Evolutionary conservation across 768 basidiomycete species (phyloP).

Genomic region (Roridomyces roridus): DNA sequence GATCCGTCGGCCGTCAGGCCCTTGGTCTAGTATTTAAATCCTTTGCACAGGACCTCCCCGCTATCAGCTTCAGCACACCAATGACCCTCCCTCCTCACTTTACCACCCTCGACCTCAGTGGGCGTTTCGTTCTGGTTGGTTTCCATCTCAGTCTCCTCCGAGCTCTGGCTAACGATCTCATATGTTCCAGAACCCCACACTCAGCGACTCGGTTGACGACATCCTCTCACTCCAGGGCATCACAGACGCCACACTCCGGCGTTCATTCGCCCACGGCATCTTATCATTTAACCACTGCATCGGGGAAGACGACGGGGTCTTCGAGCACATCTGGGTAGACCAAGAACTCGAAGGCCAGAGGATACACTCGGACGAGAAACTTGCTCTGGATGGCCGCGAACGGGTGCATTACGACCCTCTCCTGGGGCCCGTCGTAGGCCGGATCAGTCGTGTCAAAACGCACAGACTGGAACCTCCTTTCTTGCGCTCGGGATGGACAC

Average conservation of each 20-base stretch:
- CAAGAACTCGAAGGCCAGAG: background rate
- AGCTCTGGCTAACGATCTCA: too few relatives aligned
- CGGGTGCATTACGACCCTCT: background rate
- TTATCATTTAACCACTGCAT: constrained; percentile 8
- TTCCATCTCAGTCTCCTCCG: too few relatives aligned
- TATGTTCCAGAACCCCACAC: background rate
- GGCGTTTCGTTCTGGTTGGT: constrained; percentile 4
- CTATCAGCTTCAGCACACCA: background rate
- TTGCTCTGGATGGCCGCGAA: constrained; percentile 4
- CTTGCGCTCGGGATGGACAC: constrained; percentile 8
- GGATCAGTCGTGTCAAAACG: background rate
- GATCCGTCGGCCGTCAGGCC: too few relatives aligned
- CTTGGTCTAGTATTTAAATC: constrained; percentile 14
- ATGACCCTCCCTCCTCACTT: constrained; percentile 7
- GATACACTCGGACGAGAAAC: background rate
- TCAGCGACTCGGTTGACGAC: background rate
- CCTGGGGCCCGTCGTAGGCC: background rate
- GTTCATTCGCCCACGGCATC: background rate
- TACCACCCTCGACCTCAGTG: constrained; percentile 5
- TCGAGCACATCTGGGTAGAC: constrained; percentile 8
- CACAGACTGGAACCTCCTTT: background rate
- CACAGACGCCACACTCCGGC: background rate
- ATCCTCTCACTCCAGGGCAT: background rate
- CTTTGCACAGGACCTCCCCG: too few relatives aligned
- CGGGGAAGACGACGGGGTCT: background rate